Base-by-base conservation (phyloP, 2,329 filamentous ascomycete genomes). In the Aspergillus flavus region DNA sequence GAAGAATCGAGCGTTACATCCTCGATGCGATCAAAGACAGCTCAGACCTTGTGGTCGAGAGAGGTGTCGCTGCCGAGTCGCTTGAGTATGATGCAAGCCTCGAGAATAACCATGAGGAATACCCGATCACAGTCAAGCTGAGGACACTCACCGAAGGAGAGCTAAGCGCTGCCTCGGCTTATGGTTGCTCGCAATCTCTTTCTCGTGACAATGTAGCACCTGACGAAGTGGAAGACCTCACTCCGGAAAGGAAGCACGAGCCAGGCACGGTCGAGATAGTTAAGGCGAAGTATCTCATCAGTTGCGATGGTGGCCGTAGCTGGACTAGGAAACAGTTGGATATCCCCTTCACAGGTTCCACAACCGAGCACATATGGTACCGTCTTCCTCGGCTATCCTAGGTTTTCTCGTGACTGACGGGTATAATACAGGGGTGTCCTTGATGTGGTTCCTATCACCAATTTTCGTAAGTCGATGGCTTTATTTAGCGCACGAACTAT, bases 1-100 rank as follows among this genome's bases (percentile, higher is more conserved):
- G 89, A 3, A 84, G 89, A 2, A 87, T 92, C 64, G 90, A 92
- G 71, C 81, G 84, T 0, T 89, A 88, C 73, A 89, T 91, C 69
- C 79, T 89, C 0, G 87, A 90, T 64, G 82, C 84, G 46, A 85
- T 90, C 59, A 82, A 83, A 66, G 78, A 84, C 59, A 75, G 84
- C 67, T 83, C 82, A 6, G 81, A 83, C 16, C 82, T 88, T 52
- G 71, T 71, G 3, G 82, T 91, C 11, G 88, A 91, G 69, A 82
- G 87, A 4, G 85, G 84, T 0, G 83, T 89, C 1, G 72, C 90
- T 7, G 88, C 88, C 0, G 81, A 84, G 36, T 77, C 78, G 0
- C 76, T 91, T 1, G 72, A 80, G 0, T 82, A 90, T 30, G 84
- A 89, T 64, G 82, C 85, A 56, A 73, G 77, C 7, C 74, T 77